Conservation (phyloP, 441 rosid genomes). For the Croton setiger region DNA sequence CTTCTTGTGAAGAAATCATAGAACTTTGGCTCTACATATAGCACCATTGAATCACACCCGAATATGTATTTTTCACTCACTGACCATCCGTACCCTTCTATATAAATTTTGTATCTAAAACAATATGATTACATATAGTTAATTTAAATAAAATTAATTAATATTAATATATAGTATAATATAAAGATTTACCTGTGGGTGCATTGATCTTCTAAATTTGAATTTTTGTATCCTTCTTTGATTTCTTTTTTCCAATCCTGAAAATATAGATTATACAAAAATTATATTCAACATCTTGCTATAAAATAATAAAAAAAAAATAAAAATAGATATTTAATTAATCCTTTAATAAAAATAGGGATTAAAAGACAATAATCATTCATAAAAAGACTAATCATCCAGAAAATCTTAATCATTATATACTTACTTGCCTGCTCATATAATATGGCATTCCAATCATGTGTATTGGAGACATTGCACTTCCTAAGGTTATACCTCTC, state of each 20-base stretch:
- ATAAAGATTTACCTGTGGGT: slow-evolving; percentile 45
- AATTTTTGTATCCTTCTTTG: slow-evolving; percentile 51
- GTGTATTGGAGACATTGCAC: slow-evolving; percentile 42
- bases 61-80: slow-evolving; percentile 79
- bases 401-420: too few relatives aligned
- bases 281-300: too few relatives aligned
- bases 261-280: neutral
- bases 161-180: neutral
- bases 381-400: too few relatives aligned
- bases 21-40: slow-evolving; percentile 45
- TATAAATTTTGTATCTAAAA: slow-evolving; percentile 21
- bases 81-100: slow-evolving; percentile 22
- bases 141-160: too few relatives aligned
- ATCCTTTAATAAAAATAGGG: too few relatives aligned
- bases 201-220: slow-evolving; percentile 63
- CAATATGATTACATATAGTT: too few relatives aligned
- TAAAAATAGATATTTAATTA: too few relatives aligned
- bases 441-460: slow-evolving; percentile 47
- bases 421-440: slow-evolving; percentile 28
- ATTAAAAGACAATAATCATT: too few relatives aligned
- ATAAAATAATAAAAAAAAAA: too few relatives aligned
- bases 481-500: slow-evolving; percentile 40
- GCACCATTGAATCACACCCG: slow-evolving; percentile 58
- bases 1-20: slow-evolving; percentile 62
- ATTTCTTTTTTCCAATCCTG: slow-evolving; percentile 68